Percentiles rank a stretch among this genome's conserved stretches.
Evolutionary conservation across 129 eudicot species (phyloP).

Genomic region (carrot (Daucus carota)): DNA sequence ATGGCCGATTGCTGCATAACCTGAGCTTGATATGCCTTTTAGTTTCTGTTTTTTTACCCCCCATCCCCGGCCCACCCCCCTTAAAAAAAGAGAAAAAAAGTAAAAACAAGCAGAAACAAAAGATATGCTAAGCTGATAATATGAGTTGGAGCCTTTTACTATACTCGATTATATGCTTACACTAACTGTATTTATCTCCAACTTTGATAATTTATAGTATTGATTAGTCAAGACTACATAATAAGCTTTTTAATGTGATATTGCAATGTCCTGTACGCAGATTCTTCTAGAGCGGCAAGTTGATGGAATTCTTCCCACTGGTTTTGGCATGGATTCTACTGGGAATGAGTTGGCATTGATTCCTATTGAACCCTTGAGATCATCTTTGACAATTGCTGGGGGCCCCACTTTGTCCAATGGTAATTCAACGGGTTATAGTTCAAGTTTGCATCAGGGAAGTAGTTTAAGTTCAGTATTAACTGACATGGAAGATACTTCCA

Average conservation of each 20-base stretch:
- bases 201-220: not conserved
- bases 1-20: not conserved
- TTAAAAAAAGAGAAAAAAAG: too few relatives aligned
- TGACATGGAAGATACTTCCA: conserved; percentile 50
- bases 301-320: conserved; percentile 30
- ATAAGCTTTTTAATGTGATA: not conserved
- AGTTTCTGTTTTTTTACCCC: not conserved
- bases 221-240: not conserved
- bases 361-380: conserved; percentile 80
- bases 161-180: not conserved
- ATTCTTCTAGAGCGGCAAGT: conserved; percentile 57
- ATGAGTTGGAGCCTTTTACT: not conserved
- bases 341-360: conserved; percentile 87
- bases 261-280: conserved; percentile 29
- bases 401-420: conserved; percentile 92
- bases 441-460: conserved; percentile 38
- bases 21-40: not conserved
- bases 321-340: conserved; percentile 63
- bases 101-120: not conserved
- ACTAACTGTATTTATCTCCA: not conserved
- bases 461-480: conserved; percentile 31
- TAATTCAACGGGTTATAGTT: conserved; percentile 38
- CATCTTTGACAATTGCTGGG: conserved; percentile 80
- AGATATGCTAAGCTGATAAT: not conserved
- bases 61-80: not conserved